phyloP scores from a whole-genome alignment of 495 filamentous ascomycete species.

The Monascus purpureus region DNA sequence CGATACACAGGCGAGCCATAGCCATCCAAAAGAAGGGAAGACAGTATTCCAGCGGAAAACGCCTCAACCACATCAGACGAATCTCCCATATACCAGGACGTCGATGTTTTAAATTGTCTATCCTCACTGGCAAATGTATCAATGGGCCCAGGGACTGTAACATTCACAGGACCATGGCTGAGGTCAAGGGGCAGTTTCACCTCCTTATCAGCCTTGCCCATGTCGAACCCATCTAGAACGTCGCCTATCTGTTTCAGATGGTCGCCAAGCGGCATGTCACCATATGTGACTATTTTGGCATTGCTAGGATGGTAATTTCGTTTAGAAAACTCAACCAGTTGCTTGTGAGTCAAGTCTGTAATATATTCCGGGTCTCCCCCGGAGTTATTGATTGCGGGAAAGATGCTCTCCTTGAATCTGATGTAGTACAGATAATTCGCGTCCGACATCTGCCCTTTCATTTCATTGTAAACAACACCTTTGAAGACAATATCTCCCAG shows the following conservation, averaged over 20 bases:
- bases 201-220: constrained; percentile 50
- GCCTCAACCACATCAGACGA: constrained; percentile 68
- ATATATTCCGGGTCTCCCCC: constrained; percentile 93
- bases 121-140: constrained; percentile 76
- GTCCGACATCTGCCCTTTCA: constrained; percentile 99
- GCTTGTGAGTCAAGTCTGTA: constrained; percentile 80
- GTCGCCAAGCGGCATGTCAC: constrained; percentile 71
- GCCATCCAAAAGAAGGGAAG: constrained; percentile 73
- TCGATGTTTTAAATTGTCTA: constrained; percentile 83
- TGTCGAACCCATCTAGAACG: constrained; percentile 56
- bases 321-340: constrained; percentile 72
- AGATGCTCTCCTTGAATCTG: constrained; percentile 83
- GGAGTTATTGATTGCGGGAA: constrained; percentile 86
- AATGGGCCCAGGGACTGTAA: constrained; percentile 68
- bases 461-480: constrained; percentile 98
- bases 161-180: constrained; percentile 44
- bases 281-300: constrained; percentile 87
- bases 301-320: constrained; percentile 96
- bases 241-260: constrained; percentile 67
- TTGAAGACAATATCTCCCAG: constrained; percentile 69
- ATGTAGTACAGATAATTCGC: constrained; percentile 93
- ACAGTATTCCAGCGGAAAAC: constrained; percentile 70
- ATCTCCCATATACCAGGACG: constrained; percentile 82
- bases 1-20: constrained; percentile 91
- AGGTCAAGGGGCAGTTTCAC: constrained; percentile 68